Conservation (phyloP, 148 eudicot species). For the Rhododendron kiyosumense region DNA sequence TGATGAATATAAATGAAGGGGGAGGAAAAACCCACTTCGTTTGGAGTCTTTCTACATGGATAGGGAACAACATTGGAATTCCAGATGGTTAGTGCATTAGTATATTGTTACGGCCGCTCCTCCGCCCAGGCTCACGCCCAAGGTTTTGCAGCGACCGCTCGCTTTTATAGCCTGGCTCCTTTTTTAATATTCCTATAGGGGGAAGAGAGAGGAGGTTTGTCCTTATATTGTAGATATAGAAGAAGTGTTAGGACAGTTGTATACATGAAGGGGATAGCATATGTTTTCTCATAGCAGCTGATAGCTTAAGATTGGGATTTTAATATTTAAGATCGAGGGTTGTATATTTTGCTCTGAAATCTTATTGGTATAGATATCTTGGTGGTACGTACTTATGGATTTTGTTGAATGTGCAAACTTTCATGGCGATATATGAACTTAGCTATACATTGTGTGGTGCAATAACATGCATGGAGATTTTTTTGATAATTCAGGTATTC, state of each 20-base stretch:
- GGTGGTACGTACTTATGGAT: neutral
- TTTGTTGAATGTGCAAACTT: neutral
- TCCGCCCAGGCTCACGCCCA: neutral
- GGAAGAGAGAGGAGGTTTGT: neutral
- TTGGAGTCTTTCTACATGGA: neutral
- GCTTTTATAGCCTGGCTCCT: neutral
- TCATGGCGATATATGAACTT: neutral
- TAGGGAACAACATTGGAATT: neutral
- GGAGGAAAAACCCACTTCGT: neutral
- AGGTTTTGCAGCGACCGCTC: neutral
- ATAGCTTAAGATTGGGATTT: neutral
- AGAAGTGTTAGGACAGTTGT: neutral
- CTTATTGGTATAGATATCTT: neutral
- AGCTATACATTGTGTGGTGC: neutral
- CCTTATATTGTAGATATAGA: neutral
- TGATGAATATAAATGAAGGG: neutral
- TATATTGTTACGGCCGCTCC: neutral
- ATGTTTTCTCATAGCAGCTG: neutral
- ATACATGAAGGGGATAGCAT: neutral
- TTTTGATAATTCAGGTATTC: no score
- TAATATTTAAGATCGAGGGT: neutral
- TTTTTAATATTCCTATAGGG: neutral
- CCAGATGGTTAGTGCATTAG: neutral
- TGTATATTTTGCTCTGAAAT: neutral
- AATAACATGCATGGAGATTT: neutral